Percentiles rank a stretch among this genome's conserved stretches.
Conservation (phyloP, 164 flowering plant genomes). For the Warburgia ugandensis region DNA sequence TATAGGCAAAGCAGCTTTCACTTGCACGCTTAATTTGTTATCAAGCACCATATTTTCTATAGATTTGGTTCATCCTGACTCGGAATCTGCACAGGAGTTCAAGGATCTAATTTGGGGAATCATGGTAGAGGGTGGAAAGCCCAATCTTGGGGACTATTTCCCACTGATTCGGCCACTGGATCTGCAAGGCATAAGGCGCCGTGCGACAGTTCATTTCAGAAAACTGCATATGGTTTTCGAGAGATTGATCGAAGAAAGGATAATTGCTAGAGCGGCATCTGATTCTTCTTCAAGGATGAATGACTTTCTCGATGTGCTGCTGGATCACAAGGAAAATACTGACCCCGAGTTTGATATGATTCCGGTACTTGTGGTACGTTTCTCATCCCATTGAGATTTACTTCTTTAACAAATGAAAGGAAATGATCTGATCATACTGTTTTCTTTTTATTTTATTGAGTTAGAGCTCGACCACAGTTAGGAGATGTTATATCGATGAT, state of each 20-base stretch:
- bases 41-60: slow-evolving; percentile 18
- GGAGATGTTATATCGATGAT: too few species aligned
- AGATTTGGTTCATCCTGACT: slow-evolving; percentile 13
- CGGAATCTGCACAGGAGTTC: slow-evolving; percentile 13
- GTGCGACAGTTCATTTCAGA: neutral
- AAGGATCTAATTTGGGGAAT: slow-evolving; percentile 11
- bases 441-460: too few species aligned
- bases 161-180: slow-evolving; percentile 10
- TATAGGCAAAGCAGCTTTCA: slow-evolving; percentile 13
- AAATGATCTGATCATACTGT: too few species aligned
- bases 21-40: slow-evolving; percentile 12
- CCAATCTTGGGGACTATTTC: slow-evolving; percentile 16
- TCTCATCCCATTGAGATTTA: too few species aligned
- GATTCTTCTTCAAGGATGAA: neutral
- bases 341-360: neutral
- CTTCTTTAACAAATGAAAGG: too few species aligned
- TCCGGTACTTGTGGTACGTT: too few species aligned
- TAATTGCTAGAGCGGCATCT: neutral
- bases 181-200: slow-evolving; percentile 9
- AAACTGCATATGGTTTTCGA: slow-evolving; percentile 7
- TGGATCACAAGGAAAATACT: slow-evolving; percentile 1
- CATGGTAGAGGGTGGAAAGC: slow-evolving; percentile 14
- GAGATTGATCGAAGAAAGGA: slow-evolving; percentile 9
- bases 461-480: too few species aligned
- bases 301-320: slow-evolving; percentile 10